Conservation (phyloP, 176 grass and related monocot species). For the Juncus effusus region DNA sequence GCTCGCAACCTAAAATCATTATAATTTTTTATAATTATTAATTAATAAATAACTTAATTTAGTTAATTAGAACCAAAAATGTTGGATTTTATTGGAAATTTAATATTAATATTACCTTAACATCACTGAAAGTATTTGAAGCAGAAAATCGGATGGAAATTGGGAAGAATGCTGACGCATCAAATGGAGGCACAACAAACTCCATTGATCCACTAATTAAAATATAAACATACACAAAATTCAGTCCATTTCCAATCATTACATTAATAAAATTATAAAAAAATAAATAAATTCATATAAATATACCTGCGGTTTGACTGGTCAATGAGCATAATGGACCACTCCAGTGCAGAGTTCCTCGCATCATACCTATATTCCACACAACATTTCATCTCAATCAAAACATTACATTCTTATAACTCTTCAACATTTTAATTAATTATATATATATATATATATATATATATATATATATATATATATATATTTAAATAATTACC, state of each 20-base stretch:
- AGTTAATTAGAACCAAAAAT: not conserved
- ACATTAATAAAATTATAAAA: not conserved
- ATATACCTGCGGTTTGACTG: slow-evolving; percentile 72
- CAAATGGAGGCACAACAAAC: slow-evolving; percentile 66
- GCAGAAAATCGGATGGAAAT: slow-evolving; percentile 72
- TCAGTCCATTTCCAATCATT: not conserved
- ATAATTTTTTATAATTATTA: slow-evolving; percentile 8
- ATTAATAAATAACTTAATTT: not conserved
- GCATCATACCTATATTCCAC: slow-evolving; percentile 53
- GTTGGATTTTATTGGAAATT: not conserved
- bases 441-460: no score
- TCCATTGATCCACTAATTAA: slow-evolving; percentile 82
- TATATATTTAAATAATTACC: slow-evolving; percentile 39
- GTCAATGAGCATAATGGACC: slow-evolving; percentile 85
- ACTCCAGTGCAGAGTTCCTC: slow-evolving; percentile 68
- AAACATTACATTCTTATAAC: not conserved
- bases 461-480: no score
- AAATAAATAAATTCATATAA: not conserved
- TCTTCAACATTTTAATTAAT: not conserved
- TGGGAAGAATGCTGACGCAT: slow-evolving; percentile 69
- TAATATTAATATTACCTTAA: slow-evolving; percentile 54
- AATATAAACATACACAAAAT: slow-evolving; percentile 8
- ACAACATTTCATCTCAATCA: not conserved
- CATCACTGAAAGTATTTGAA: slow-evolving; percentile 61
- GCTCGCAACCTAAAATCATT: slow-evolving; percentile 49